These are phyloP conservation scores for Talaromyces thailandensis DNA, from an alignment of 495 filamentous ascomycete genomes.

Conservation along the genomic window DNA sequence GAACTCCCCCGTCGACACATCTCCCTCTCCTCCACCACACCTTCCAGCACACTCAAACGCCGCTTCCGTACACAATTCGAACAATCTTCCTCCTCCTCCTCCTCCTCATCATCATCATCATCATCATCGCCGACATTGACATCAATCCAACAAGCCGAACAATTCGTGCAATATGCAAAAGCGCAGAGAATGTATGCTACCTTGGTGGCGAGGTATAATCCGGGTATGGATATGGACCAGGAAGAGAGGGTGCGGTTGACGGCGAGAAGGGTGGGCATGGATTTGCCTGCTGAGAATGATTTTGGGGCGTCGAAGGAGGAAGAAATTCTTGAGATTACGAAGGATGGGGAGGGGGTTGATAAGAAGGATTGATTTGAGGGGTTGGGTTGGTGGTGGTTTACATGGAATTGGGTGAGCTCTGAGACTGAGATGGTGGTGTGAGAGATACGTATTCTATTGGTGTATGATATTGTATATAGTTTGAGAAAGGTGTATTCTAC, in stretches of 20 bases:
- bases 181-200: slow-evolving; percentile 75
- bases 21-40: slow-evolving; percentile 34
- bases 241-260: slow-evolving; percentile 78
- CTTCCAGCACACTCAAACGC: slow-evolving; percentile 35
- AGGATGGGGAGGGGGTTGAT: not conserved
- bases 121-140: not conserved
- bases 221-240: slow-evolving; percentile 73
- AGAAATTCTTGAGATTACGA: slow-evolving; percentile 1
- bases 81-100: not conserved
- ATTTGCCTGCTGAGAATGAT: slow-evolving; percentile 51
- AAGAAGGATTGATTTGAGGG: not conserved
- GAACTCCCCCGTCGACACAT: slow-evolving; percentile 70
- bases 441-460: not conserved
- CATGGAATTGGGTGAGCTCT: not conserved
- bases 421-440: not conserved
- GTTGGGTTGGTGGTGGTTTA: not conserved
- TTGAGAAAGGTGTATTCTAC: not conserved
- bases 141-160: slow-evolving; percentile 52
- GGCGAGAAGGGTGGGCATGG: slow-evolving; percentile 80
- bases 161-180: slow-evolving; percentile 68
- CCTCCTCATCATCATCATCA: not conserved
- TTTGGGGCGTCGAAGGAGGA: slow-evolving; percentile 2
- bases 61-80: slow-evolving; percentile 5
- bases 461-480: slow-evolving; percentile 5
- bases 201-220: slow-evolving; percentile 86